phyloP scores from a whole-genome alignment of 2,329 filamentous ascomycete genomes.

The Sclerotinia minor region DNA sequence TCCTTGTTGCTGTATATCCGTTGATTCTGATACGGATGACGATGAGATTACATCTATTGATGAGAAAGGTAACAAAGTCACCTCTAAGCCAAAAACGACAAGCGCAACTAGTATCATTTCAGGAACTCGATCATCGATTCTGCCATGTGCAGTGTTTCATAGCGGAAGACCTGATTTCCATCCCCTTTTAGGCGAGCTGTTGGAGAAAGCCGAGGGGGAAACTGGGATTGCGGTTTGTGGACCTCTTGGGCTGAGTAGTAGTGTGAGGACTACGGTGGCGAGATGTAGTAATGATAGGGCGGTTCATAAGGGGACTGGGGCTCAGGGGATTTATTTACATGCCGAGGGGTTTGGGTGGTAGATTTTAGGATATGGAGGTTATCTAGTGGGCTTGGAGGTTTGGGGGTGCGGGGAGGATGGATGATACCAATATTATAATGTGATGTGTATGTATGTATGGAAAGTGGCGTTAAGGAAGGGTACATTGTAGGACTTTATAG shows the following conservation, averaged over 20 bases:
- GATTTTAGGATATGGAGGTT: not conserved
- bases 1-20: slow-evolving; percentile 30
- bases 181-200: slow-evolving; percentile 52
- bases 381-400: not conserved
- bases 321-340: slow-evolving; percentile 61
- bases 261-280: slow-evolving; percentile 56
- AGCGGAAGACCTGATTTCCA: slow-evolving; percentile 52
- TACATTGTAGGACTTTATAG: not conserved
- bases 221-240: slow-evolving; percentile 63
- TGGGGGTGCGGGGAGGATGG: not conserved
- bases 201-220: slow-evolving; percentile 60
- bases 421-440: slow-evolving; percentile 3
- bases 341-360: slow-evolving; percentile 61
- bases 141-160: slow-evolving; percentile 13
- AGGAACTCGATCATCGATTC: slow-evolving; percentile 40
- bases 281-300: slow-evolving; percentile 59
- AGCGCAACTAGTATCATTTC: slow-evolving; percentile 26
- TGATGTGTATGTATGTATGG: not conserved
- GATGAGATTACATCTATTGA: slow-evolving; percentile 1
- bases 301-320: slow-evolving; percentile 64
- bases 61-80: slow-evolving; percentile 22
- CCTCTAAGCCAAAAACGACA: slow-evolving; percentile 16
- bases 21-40: slow-evolving; percentile 12
- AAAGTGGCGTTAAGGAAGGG: not conserved
- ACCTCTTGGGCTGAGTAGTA: slow-evolving; percentile 54